Evolutionary conservation across 1,139 yeast species (phyloP).

Genomic region (Hemisphaericaspora subhashii): DNA sequence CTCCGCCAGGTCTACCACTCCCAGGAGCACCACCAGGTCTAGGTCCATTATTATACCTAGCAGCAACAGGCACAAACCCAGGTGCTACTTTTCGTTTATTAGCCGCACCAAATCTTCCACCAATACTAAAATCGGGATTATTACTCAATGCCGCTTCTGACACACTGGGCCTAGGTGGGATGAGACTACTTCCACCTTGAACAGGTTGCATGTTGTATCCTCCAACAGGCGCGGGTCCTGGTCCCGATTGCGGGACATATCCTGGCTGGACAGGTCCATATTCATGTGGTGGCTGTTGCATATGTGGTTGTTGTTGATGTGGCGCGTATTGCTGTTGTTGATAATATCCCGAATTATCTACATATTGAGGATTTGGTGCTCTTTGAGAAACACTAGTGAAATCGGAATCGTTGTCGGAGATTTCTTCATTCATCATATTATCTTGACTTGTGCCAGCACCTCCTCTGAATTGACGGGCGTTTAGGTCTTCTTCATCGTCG

Average conservation of each 20-base stretch:
- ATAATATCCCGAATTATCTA: slow-evolving; percentile 11
- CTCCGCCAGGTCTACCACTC: slow-evolving; percentile 15
- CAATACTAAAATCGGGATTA: slow-evolving; percentile 53
- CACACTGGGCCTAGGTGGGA: slow-evolving; percentile 30
- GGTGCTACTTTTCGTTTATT: slow-evolving; percentile 6
- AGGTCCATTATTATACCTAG: slow-evolving; percentile 16
- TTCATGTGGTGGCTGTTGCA: slow-evolving; percentile 16
- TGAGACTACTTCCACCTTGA: slow-evolving; percentile 15
- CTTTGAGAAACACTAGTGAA: slow-evolving; percentile 82
- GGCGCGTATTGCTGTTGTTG: slow-evolving; percentile 11
- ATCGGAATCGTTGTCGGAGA: slow-evolving; percentile 53
- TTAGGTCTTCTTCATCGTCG: slow-evolving; percentile 14
- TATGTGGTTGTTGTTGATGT: slow-evolving; percentile 20
- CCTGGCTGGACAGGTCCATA: slow-evolving; percentile 5
- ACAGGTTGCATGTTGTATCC: slow-evolving; percentile 8
- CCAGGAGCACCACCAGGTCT: slow-evolving; percentile 15
- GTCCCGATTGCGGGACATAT: slow-evolving; percentile 4
- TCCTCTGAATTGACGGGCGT: slow-evolving; percentile 9
- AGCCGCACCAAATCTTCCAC: slow-evolving; percentile 23
- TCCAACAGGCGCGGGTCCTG: not conserved
- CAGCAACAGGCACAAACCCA: slow-evolving; percentile 20
- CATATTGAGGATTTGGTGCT: slow-evolving; percentile 64
- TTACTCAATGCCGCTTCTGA: slow-evolving; percentile 50
- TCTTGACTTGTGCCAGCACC: slow-evolving; percentile 8
- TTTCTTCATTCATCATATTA: slow-evolving; percentile 12